Evolutionary conservation across 768 basidiomycete genomes (phyloP), one percentile per base, ranked within the genome.

Genomic region (Phaeotremella skinneri): DNA sequence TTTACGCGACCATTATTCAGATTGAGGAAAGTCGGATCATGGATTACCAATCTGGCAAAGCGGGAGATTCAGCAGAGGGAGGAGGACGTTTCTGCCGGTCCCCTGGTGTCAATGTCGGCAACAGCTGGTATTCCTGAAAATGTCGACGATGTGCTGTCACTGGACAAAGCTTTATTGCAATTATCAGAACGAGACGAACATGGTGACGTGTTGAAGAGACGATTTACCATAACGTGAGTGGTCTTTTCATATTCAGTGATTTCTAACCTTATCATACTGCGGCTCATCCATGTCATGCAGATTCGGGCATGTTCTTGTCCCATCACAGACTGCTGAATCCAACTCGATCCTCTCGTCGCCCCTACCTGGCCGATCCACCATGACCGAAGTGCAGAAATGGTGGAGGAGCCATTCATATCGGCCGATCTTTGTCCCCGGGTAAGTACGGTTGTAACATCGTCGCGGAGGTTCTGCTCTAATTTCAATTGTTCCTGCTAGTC

Each of bases 271-370:
- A 45, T 21, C 11, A n/a, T 39, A 9, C 37, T 39, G n/a, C n/a
- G n/a, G n/a, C n/a, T n/a, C n/a, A n/a, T n/a, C n/a, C n/a, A n/a
- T n/a, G n/a, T n/a, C n/a, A n/a, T n/a, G 37, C 53, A 55, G 53
- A 21, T 55, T 55, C 41, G 53, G 53, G 3, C 53, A 55, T 45
- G 16, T 43, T 9, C 26, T 55, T 14, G 7, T 45, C 6, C 21
- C 13, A 7, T 11, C 11, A 14, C 7, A 13, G 43, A 9, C 13
- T 13, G 11, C 7, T 45, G 43, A 45, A 6, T 7, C 11, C 13
- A 13, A 13, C 6, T 45, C 43, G 21, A 9, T 45, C 6, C 43
- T 45, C 43, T 13, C 43, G 13, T 45, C 43, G 6, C 43, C 43
- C 20, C 6, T 45, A 20, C 43, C 43, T 13, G 43, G 43, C 6